Conservation (phyloP, 2,329 filamentous ascomycete genomes). For the Ceratocystis papillata region DNA sequence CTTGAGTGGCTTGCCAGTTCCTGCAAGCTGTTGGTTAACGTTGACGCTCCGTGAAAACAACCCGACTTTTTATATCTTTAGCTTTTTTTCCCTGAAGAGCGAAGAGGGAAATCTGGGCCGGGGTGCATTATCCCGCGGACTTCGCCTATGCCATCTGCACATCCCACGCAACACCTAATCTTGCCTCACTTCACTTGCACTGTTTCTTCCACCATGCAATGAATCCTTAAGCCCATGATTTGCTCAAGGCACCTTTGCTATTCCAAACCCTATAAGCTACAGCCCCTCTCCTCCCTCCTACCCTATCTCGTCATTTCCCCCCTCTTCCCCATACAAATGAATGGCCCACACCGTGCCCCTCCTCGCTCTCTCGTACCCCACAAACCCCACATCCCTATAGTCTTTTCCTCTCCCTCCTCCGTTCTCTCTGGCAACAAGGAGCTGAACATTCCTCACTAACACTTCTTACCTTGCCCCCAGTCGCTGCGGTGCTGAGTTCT, state of each 20-base stretch:
- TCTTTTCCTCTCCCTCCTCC: constrained; percentile 3
- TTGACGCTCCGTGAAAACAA: background rate
- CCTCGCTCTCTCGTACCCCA: background rate
- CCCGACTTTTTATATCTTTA: background rate
- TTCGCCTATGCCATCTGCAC: constrained; percentile 7
- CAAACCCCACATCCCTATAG: background rate
- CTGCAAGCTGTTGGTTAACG: background rate
- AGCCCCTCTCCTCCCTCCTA: background rate
- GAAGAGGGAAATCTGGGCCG: background rate
- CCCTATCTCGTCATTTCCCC: background rate
- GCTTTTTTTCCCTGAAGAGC: background rate
- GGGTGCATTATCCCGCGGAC: background rate
- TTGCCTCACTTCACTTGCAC: background rate
- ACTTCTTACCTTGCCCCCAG: constrained; percentile 32
- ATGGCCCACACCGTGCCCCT: background rate
- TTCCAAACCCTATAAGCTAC: background rate
- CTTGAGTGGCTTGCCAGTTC: constrained; percentile 9
- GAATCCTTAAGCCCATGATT: no score
- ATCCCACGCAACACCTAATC: background rate
- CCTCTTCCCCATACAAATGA: constrained; percentile 4
- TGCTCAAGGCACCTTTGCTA: background rate
- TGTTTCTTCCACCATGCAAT: background rate
- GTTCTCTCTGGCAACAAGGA: constrained; percentile 21
- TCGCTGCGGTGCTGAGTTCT: constrained; percentile 73
- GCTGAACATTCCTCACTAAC: constrained; percentile 27